Evolutionary conservation across 495 filamentous ascomycete species (phyloP), one percentile per base, ranked within the genome.

Genomic region (Neurospora sublineolata): DNA sequence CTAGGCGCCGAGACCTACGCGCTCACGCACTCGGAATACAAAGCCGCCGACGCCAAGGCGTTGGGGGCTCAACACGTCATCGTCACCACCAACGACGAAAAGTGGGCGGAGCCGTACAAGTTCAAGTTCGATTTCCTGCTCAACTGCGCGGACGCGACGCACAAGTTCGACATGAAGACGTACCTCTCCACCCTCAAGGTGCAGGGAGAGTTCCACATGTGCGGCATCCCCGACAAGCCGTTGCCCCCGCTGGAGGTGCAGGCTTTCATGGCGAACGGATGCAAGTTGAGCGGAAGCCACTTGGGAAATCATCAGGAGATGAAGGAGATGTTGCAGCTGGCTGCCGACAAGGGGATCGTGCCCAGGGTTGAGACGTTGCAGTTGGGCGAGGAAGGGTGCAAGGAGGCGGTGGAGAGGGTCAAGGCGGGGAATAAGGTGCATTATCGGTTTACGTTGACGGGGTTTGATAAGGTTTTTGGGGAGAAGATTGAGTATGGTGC

Each of bases 81-180:
- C 69, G 84, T 68, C 39, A 73, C 86, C 18, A 93, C 88, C 12
- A 80, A 77, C 2, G 88, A 91, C 52, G 85, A 93, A 71, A 83
- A 84, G 46, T 94, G 91, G 91, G 86, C 84, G 3, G 77, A 83
- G 42, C 76, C 78, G 37, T 80, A 80, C 69, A 81, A 79, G 40
- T 91, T 87, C 81, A 87, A 81, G 67, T 93, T 93, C 80, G 89
- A 93, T 82, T 84, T 93, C 76, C 88, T 93, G 76, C 83, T 94
- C 76, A 93, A 92, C 84, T 84, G 84, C 70, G 87, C 92, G 60
- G 89, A 93, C 75, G 87, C 87, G 73, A 91, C 89, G 27, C 77
- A 90, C 81, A 83, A 86, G 71, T 90, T 92, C 80, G 85, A 92
- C 76, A 76, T 91, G 58, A 73, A 81, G 44, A 83, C 85, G 16